Conservation (phyloP, 495 filamentous ascomycete species). For the Evansstolkia leycettana region DNA sequence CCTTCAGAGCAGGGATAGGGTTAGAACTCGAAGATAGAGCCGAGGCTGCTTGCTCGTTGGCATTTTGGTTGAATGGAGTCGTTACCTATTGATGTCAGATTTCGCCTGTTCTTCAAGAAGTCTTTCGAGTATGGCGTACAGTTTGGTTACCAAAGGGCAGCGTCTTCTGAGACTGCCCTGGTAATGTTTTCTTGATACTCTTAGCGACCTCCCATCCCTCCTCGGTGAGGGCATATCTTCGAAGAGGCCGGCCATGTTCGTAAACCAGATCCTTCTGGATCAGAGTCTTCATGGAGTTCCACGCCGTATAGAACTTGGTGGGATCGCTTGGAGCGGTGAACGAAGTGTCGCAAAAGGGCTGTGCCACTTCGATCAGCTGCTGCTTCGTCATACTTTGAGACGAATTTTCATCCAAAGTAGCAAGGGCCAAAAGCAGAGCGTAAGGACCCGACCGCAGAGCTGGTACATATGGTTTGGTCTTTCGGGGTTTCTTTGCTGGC, state of each 20-base stretch:
- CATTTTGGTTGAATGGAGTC: too few species aligned
- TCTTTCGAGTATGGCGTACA: too few species aligned
- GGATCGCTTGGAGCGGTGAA: constrained; percentile 58
- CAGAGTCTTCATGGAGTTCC: constrained; percentile 76
- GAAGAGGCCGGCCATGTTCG: constrained; percentile 53
- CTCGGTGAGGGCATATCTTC: constrained; percentile 61
- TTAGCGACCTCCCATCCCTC: constrained; percentile 71
- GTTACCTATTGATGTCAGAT: too few species aligned
- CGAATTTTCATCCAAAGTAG: constrained; percentile 42
- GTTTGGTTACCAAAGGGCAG: constrained; percentile 7
- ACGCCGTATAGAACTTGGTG: constrained; percentile 66
- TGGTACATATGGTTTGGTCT: constrained; percentile 60
- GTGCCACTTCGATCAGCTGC: constrained; percentile 56
- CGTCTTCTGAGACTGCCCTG: constrained; percentile 11
- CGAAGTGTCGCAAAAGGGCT: constrained; percentile 62
- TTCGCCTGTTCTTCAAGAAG: too few species aligned
- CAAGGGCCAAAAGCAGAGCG: constrained; percentile 57
- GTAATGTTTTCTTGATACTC: constrained; percentile 43
- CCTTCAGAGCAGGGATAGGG: too few species aligned
- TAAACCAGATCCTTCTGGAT: constrained; percentile 64
- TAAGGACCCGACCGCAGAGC: constrained; percentile 60
- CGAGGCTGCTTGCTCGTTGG: too few species aligned
- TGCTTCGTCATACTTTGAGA: constrained; percentile 51
- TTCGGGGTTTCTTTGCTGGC: constrained; percentile 52
- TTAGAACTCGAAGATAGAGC: too few species aligned